These are phyloP conservation scores for Epichloe sibirici DNA, from an alignment of 2,329 filamentous ascomycete genomes.

Conservation along the genomic window DNA sequence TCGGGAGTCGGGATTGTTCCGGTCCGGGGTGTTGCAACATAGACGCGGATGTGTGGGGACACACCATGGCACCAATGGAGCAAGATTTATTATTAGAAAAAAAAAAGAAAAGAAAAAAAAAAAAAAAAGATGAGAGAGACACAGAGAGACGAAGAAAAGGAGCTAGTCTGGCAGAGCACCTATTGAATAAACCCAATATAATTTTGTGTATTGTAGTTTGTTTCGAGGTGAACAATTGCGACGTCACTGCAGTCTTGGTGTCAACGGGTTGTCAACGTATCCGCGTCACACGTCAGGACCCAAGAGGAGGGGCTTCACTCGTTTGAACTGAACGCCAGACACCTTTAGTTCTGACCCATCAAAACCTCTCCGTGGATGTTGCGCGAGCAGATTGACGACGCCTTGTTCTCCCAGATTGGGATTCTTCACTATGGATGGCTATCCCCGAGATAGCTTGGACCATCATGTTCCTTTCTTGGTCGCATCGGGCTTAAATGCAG, in stretches of 20 bases:
- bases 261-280: too few relatives aligned
- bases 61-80: too few relatives aligned
- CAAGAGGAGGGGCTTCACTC: not conserved
- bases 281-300: too few relatives aligned
- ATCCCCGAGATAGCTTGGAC: slow-evolving; percentile 65
- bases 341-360: slow-evolving; percentile 10
- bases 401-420: slow-evolving; percentile 8
- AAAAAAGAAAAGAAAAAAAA: too few relatives aligned
- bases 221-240: too few relatives aligned
- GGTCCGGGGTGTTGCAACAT: slow-evolving; percentile 8
- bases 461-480: slow-evolving; percentile 80
- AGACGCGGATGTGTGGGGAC: too few relatives aligned
- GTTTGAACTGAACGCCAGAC: not conserved
- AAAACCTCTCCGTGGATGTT: slow-evolving; percentile 1
- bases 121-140: too few relatives aligned
- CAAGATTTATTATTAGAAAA: too few relatives aligned
- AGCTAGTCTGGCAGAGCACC: too few relatives aligned
- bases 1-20: slow-evolving; percentile 19
- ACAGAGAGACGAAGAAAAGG: too few relatives aligned
- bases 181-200: too few relatives aligned
- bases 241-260: not conserved
- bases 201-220: too few relatives aligned
- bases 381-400: slow-evolving; percentile 1
- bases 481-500: slow-evolving; percentile 56
- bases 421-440: slow-evolving; percentile 56